These are phyloP conservation scores for Puccinia coronata DNA, from an alignment of 1,284 basidiomycete species.

Conservation along the genomic window DNA sequence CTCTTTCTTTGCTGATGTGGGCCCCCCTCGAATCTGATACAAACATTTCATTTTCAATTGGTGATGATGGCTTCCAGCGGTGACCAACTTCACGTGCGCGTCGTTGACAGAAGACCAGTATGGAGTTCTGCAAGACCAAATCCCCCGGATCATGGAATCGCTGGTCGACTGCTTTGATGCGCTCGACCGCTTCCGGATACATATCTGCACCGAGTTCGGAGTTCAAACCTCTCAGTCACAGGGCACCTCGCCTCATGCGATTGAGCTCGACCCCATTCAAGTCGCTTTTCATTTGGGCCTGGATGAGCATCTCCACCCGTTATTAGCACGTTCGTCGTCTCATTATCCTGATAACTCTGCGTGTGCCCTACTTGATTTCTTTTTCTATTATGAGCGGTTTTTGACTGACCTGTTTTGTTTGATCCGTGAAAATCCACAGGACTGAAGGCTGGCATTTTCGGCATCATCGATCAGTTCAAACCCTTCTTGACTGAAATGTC, in stretches of 20 bases:
- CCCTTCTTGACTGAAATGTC: conserved; percentile 45
- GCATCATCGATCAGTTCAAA: conserved; percentile 37
- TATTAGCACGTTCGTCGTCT: conserved; percentile 30
- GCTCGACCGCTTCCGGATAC: conserved; percentile 67
- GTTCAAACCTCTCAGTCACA: not conserved
- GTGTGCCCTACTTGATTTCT: not conserved
- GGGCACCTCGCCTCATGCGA: not conserved
- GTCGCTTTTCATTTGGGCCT: conserved; percentile 5
- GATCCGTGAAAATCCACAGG: conserved; percentile 7
- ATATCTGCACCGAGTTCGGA: conserved; percentile 28
- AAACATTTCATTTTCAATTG: not conserved
- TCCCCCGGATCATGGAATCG: conserved; percentile 75
- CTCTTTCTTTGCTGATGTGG: not conserved
- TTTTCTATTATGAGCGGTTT: not conserved
- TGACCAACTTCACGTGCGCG: conserved; percentile 70
- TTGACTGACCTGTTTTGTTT: not conserved
- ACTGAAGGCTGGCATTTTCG: conserved; percentile 34
- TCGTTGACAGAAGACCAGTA: conserved; percentile 77
- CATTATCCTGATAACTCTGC: not conserved
- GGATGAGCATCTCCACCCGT: conserved; percentile 22
- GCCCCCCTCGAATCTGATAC: no score
- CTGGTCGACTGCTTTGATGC: conserved; percentile 69
- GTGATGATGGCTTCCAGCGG: conserved; percentile 62
- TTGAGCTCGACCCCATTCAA: not conserved
- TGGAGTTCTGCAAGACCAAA: conserved; percentile 78